phyloP scores from a whole-genome alignment of 768 basidiomycete genomes.

The Thelephora aurantiotincta region DNA sequence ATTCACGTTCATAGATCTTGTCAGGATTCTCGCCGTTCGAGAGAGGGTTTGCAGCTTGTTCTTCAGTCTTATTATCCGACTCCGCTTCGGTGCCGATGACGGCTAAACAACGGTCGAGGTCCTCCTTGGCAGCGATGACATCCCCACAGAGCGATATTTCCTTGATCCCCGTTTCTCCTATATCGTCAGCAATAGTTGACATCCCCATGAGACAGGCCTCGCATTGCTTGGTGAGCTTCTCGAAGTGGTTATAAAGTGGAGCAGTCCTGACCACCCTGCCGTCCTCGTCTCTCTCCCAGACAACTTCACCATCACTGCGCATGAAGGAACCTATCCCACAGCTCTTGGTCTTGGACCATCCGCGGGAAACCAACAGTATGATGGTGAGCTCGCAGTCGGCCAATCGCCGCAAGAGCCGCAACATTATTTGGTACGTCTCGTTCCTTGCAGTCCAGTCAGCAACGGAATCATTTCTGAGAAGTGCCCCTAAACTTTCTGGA shows the following conservation, averaged over 20 bases:
- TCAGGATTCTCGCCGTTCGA: slow-evolving; percentile 24
- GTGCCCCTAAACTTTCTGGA: slow-evolving; percentile 27
- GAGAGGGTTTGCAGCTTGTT: slow-evolving; percentile 7
- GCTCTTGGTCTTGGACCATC: slow-evolving; percentile 24
- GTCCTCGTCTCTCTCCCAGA: slow-evolving; percentile 20
- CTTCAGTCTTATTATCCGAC: background rate
- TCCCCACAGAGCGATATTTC: slow-evolving; percentile 35
- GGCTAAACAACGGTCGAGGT: slow-evolving; percentile 32
- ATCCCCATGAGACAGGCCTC: slow-evolving; percentile 35
- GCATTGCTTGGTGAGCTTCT: slow-evolving; percentile 36
- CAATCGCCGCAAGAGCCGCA: slow-evolving; percentile 31
- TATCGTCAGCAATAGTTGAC: slow-evolving; percentile 24
- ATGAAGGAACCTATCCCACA: slow-evolving; percentile 35
- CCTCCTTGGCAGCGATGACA: slow-evolving; percentile 34
- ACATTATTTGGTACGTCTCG: slow-evolving; percentile 33
- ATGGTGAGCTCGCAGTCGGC: slow-evolving; percentile 38
- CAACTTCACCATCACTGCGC: slow-evolving; percentile 27
- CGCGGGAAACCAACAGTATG: slow-evolving; percentile 24
- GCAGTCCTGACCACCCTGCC: slow-evolving; percentile 18
- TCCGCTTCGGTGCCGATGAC: slow-evolving; percentile 17
- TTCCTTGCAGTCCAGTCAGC: slow-evolving; percentile 36
- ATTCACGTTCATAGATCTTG: slow-evolving; percentile 25
- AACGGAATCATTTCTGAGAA: slow-evolving; percentile 43
- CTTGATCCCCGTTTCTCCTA: slow-evolving; percentile 24
- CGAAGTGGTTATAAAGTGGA: slow-evolving; percentile 36